Evolutionary conservation across 495 filamentous ascomycete species (phyloP).

Genomic region (Aspergillus avenaceus): DNA sequence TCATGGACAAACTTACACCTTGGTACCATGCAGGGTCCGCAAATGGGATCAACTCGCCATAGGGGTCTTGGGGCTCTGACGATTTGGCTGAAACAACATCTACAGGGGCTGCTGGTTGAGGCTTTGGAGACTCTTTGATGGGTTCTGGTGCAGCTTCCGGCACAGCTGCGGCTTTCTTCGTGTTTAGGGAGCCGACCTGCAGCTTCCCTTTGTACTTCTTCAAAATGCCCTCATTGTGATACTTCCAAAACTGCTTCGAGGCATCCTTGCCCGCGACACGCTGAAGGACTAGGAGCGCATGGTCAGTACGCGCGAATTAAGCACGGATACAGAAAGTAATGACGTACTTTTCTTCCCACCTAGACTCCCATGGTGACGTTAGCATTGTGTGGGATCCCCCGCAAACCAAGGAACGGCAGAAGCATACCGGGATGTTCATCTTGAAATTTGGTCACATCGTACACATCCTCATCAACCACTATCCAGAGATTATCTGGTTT

Average conservation of each 20-base stretch:
- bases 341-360: slow-evolving; percentile 90
- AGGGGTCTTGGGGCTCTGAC: slow-evolving; percentile 73
- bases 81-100: slow-evolving; percentile 43
- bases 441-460: slow-evolving; percentile 91
- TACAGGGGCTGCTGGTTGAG: slow-evolving; percentile 46
- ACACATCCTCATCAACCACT: slow-evolving; percentile 92
- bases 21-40: slow-evolving; percentile 96
- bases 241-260: slow-evolving; percentile 99
- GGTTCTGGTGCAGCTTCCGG: slow-evolving; percentile 49
- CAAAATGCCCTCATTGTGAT: slow-evolving; percentile 90
- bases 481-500: slow-evolving; percentile 84
- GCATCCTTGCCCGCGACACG: slow-evolving; percentile 95
- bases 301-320: slow-evolving; percentile 17
- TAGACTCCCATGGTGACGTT: slow-evolving; percentile 23
- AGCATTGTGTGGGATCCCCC: slow-evolving; percentile 14
- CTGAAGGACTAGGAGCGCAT: slow-evolving; percentile 60
- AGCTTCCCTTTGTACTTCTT: slow-evolving; percentile 92
- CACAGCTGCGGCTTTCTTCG: slow-evolving; percentile 63
- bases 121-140: slow-evolving; percentile 48
- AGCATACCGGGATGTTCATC: slow-evolving; percentile 81
- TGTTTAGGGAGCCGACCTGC: slow-evolving; percentile 85
- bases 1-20: slow-evolving; percentile 59
- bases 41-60: slow-evolving; percentile 83
- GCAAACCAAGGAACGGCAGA: neutral
- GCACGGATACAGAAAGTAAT: neutral